A percentile compares a stretch with the other conserved stretches of the same genome.
phyloP scores from a whole-genome alignment of 1,139 yeast species.

The Tardiomyces blankii region DNA sequence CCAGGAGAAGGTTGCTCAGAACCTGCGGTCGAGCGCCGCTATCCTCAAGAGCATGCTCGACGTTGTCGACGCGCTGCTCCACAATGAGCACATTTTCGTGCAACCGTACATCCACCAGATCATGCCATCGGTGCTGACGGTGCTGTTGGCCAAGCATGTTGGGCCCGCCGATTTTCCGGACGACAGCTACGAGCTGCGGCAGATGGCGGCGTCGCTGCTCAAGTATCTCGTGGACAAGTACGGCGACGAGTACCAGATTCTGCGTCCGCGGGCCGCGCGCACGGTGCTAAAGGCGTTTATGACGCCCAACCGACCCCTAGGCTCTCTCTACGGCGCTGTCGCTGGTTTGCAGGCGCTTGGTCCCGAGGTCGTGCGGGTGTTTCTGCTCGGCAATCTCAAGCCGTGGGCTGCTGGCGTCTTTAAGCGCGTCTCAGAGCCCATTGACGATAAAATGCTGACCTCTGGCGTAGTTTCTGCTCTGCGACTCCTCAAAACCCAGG shows the following conservation, averaged over 20 bases:
- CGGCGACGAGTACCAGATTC: conserved; percentile 79
- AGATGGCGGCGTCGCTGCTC: conserved; percentile 75
- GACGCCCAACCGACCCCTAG: conserved; percentile 67
- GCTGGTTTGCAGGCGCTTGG: conserved; percentile 80
- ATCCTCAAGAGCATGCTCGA: conserved; percentile 82
- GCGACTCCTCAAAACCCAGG: conserved; percentile 17
- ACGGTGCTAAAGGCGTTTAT: conserved; percentile 84
- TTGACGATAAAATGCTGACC: conserved; percentile 16
- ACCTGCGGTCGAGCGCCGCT: conserved; percentile 54
- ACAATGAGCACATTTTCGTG: conserved; percentile 76
- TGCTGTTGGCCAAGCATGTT: conserved; percentile 79
- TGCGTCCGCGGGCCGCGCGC: conserved; percentile 89
- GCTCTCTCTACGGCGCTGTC: conserved; percentile 89
- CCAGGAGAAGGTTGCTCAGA: conserved; percentile 90
- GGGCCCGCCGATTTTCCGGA: conserved; percentile 38
- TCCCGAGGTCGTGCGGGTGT: conserved; percentile 74
- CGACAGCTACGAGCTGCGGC: conserved; percentile 45
- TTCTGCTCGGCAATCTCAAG: conserved; percentile 72
- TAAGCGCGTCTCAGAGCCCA: conserved; percentile 16
- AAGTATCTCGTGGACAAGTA: conserved; percentile 67
- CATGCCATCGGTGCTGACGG: conserved; percentile 89
- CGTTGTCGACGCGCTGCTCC: conserved; percentile 73
- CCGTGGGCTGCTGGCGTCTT: conserved; percentile 46
- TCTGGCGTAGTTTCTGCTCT: conserved; percentile 20
- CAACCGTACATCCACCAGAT: conserved; percentile 96